Evolutionary conservation across 225 moss, liverwort and hornwort species (phyloP).

Genomic region (Neckera pumila): DNA sequence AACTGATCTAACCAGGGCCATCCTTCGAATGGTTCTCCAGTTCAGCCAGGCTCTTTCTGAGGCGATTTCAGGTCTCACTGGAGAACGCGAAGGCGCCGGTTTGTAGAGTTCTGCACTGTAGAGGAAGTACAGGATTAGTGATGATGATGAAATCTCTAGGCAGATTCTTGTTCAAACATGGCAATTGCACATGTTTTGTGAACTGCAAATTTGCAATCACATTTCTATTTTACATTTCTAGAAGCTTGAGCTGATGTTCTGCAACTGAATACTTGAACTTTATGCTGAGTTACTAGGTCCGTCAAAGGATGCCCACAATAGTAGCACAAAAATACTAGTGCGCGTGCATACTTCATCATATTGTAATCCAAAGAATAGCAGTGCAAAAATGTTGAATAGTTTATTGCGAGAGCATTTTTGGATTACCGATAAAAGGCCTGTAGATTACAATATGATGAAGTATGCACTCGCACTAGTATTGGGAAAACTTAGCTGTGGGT

Average conservation of each 20-base stretch:
- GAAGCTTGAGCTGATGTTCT: background rate
- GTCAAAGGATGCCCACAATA: background rate
- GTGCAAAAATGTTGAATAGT: no score
- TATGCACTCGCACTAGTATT: background rate
- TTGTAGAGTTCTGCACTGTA: background rate
- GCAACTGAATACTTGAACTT: background rate
- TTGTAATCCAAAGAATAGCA: no score
- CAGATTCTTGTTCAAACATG: background rate
- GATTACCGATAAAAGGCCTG: background rate
- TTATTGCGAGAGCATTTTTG: no score
- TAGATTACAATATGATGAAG: background rate
- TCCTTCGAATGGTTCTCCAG: background rate
- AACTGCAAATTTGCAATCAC: background rate
- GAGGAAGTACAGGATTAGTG: background rate
- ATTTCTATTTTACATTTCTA: background rate
- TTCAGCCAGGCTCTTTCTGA: background rate
- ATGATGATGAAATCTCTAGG: constrained; percentile 3
- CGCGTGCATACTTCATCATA: no score
- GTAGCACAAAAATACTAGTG: no score
- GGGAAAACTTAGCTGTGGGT: background rate
- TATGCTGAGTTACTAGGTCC: background rate
- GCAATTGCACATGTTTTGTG: background rate
- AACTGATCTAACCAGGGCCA: background rate
- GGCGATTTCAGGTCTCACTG: background rate
- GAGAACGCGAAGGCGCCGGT: background rate